Percentiles rank a stretch among this genome's conserved stretches.
phyloP scores from a whole-genome alignment of 176 grass and related monocot species.

The Carex scoparia region DNA sequence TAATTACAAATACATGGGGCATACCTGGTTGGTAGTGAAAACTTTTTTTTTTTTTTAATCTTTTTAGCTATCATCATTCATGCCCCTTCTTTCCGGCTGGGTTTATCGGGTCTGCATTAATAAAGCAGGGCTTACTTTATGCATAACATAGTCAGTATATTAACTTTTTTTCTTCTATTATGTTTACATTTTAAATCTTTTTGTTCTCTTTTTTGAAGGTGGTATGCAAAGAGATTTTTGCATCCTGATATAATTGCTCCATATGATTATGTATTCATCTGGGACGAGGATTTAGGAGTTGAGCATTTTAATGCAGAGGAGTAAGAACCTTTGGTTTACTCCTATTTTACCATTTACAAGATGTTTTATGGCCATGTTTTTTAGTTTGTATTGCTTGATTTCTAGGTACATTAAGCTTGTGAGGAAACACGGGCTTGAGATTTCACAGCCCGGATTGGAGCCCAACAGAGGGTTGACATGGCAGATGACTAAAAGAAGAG shows the following conservation, averaged over 20 bases:
- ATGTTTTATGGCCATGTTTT: background rate
- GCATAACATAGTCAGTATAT: background rate
- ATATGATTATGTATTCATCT: conserved; percentile 88
- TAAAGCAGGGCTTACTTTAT: background rate
- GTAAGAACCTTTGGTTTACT: conserved; percentile 34
- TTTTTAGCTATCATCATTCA: background rate
- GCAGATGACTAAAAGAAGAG: conserved; percentile 97
- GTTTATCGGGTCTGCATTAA: background rate
- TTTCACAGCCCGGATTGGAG: conserved; percentile 91
- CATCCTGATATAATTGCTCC: conserved; percentile 88
- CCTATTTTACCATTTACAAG: background rate
- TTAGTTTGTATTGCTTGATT: background rate
- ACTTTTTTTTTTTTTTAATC: background rate
- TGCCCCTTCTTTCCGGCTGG: background rate
- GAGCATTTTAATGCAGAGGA: conserved; percentile 88
- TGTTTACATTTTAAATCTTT: background rate
- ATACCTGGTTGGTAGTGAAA: background rate
- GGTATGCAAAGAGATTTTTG: conserved; percentile 92
- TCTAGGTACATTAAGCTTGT: conserved; percentile 77
- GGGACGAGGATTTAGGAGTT: conserved; percentile 93
- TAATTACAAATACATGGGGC: background rate
- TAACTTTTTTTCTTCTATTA: background rate
- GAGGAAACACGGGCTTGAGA: conserved; percentile 79
- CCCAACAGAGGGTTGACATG: conserved; percentile 70
- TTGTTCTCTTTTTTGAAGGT: conserved; percentile 40